Evolutionary conservation across 177 flowering plant genomes (phyloP), one percentile per base, ranked within the genome.

Genomic region (Vitis hybrid): DNA sequence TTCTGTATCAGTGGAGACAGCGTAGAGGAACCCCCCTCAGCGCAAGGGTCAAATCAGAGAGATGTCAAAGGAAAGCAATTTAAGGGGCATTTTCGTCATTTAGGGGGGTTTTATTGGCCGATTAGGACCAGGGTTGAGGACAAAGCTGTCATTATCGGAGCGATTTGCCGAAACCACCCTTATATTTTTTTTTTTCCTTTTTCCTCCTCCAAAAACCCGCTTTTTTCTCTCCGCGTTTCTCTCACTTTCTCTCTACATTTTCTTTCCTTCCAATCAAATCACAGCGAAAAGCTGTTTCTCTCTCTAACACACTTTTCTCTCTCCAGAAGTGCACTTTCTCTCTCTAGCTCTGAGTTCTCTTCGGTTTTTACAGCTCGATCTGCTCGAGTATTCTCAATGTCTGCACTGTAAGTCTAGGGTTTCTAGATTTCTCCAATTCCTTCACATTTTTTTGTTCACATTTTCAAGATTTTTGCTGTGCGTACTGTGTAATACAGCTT

Each of bases 61-160:
- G 26, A n/a, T 32, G 69, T 15, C 8, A 14, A 12, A 56, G 19
- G 45, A 9, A 7, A 26, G 7, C 10, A 1, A 26, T 23, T 2
- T 4, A 5, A 10, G 3, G 56, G n/a, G 7, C 56, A 19, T 49
- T 50, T 64, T 13, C 18, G 40, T 64, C 56, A 50, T 50, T 64
- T 64, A 15, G 18, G 5, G 12, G 1, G 14, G 12, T 30, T 60
- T 19, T 23, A 8, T 14, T 51, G 51, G 4, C 2, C 26, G 8
- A 19, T 34, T 11, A 12, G 12, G 4, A 26, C n/a, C 14, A 61
- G 26, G n/a, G 12, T 19, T 55, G 56, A 15, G 77, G 75, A 70
- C 70, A 66, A 19, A 56, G 74, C 74, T 21, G 86, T 80, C 79
- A 76, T 76, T 73, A 34, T 79, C 61, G 50, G 13, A 34, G 15